phyloP scores from a whole-genome alignment of 2,329 filamentous ascomycete genomes.

The Hymenoscyphus infarciens region DNA sequence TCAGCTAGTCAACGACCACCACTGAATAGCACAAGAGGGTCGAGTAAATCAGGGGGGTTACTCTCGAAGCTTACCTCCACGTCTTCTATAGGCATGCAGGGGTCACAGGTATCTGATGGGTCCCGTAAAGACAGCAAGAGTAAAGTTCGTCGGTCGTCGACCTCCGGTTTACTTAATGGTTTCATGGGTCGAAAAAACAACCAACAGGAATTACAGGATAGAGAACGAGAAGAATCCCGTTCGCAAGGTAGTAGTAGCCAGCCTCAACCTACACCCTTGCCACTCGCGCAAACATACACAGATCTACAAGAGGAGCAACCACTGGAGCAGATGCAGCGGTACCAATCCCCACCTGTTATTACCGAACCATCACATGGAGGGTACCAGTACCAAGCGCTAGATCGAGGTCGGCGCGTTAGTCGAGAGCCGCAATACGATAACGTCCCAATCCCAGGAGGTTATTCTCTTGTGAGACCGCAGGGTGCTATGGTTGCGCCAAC shows the following conservation, averaged over 20 bases:
- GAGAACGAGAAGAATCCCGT: slow-evolving; percentile 21
- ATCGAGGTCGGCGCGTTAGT: slow-evolving; percentile 22
- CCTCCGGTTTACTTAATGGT: slow-evolving; percentile 27
- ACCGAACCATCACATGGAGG: slow-evolving; percentile 11
- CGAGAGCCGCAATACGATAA: slow-evolving; percentile 32
- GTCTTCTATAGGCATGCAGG: background rate
- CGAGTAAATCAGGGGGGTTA: slow-evolving; percentile 16
- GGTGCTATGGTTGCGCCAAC: slow-evolving; percentile 27
- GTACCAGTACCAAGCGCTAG: slow-evolving; percentile 7
- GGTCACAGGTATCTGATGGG: background rate
- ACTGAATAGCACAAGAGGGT: background rate
- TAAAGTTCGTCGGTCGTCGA: slow-evolving; percentile 27
- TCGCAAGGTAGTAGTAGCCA: slow-evolving; percentile 21
- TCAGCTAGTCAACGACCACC: background rate
- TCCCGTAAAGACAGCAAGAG: slow-evolving; percentile 17
- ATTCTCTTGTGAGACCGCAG: slow-evolving; percentile 31
- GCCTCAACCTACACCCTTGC: slow-evolving; percentile 13
- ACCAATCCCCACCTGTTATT: slow-evolving; percentile 8
- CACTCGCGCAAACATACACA: slow-evolving; percentile 27
- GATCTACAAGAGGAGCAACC: slow-evolving; percentile 23
- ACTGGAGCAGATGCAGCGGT: slow-evolving; percentile 10
- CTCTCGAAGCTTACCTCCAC: slow-evolving; percentile 17
- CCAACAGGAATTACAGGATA: slow-evolving; percentile 23
- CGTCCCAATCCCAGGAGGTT: slow-evolving; percentile 35
- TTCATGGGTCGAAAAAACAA: slow-evolving; percentile 26